Base-by-base conservation (phyloP, 805 yeast species). In the Starmerella stellata region DNA sequence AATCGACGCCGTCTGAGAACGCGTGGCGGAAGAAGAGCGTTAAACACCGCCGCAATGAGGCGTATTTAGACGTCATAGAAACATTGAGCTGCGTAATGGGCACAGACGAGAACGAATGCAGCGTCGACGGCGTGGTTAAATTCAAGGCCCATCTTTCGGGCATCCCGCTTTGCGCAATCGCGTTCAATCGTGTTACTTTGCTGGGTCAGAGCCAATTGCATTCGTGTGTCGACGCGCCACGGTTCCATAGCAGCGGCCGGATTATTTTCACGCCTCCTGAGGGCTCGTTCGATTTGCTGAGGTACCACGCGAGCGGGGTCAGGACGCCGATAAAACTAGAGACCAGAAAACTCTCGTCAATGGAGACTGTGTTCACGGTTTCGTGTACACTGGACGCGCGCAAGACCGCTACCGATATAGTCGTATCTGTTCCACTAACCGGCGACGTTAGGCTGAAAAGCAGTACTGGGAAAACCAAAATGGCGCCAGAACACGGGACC, bases 261-360 rank as follows among this genome's bases (percentile, higher is more conserved):
- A 76, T 83, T 41, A 70, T 68, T 34, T 82, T 83, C 46, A 63
- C 74, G 11, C 94, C 94, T 2, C 94, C 94, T 1, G 93, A 82
- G 58, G 93, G 93, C 1, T 71, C 73, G 37, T 79, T 81, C 53
- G 87, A 81, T 55, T 66, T 83, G 43, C 75, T 83, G 85, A 65
- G 71, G 27, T 83, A 82, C 57, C 63, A 75, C 40, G 66, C 69
- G 1, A 57, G 63, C 1, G 71, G 73, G 45, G 60, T 78, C 42
- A 70, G 69, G 36, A 7, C 25, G 11, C 25, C 25, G 7, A 23
- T 23, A 7, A 11, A 23, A 11, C 25, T 23, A 7, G 25, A 11
- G 9, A 15, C 14, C 15, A 11, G 29, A 13, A 8, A 29, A 29
- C 50, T 59, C 7, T 74, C 73, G 1, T 59, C 57, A 34, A 53